These are phyloP conservation scores for Halophytophthora polymorphica DNA, from an alignment of 352 stramenopile genomes.

Conservation along the genomic window DNA sequence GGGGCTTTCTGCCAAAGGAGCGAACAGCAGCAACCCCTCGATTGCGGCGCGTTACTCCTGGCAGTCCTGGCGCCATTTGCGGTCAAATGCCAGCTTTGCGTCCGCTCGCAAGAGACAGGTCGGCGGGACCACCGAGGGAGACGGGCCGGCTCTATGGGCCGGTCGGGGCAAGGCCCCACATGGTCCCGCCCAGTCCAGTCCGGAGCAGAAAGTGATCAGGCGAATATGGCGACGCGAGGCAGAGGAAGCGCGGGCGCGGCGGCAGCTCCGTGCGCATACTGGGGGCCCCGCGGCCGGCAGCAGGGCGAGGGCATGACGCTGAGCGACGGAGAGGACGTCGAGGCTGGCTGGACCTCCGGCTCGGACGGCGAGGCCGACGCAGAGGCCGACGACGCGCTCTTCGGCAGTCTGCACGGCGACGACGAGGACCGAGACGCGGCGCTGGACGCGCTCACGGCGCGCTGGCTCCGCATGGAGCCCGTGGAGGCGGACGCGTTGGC, in stretches of 20 bases:
- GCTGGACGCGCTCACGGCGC: constrained; percentile 1
- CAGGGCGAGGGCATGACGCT: background rate
- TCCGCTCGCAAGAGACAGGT: too few species aligned
- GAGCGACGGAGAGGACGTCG: constrained; percentile 8
- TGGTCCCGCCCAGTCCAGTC: background rate
- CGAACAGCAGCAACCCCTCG: too few species aligned
- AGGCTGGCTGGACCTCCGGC: constrained; percentile 8
- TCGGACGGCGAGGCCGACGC: constrained; percentile 9
- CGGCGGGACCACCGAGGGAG: too few species aligned
- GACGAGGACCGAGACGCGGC: constrained; percentile 4
- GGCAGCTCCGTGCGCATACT: constrained; percentile 19
- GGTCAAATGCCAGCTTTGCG: too few species aligned
- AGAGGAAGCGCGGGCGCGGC: background rate
- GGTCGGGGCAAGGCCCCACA: too few species aligned
- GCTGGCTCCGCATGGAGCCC: constrained; percentile 8
- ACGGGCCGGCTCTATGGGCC: too few species aligned
- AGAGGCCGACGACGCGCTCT: constrained; percentile 23
- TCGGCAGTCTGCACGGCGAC: constrained; percentile 11
- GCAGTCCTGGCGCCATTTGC: too few species aligned
- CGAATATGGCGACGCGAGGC: too few species aligned
- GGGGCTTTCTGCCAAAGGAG: too few species aligned
- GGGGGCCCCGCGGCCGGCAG: background rate
- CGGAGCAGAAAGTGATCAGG: background rate
- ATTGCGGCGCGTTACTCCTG: too few species aligned
- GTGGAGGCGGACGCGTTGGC: constrained; percentile 8